Conservation (phyloP, 345 rosid species). For the Brassica nigra region DNA sequence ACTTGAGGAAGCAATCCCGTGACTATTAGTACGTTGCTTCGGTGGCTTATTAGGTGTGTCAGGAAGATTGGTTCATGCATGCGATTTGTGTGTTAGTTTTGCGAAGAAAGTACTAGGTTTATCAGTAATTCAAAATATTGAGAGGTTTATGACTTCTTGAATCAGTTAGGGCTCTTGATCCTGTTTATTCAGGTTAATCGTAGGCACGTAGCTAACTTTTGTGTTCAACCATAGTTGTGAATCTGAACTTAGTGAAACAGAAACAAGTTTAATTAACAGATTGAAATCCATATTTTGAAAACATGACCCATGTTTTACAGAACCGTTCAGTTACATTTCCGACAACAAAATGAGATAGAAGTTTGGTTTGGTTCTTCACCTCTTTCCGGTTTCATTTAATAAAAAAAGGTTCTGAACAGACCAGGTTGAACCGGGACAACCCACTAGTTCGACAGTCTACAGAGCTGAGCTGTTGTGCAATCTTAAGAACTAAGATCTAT, state of each 20-base stretch:
- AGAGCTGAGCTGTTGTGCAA: not conserved
- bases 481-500: conserved; percentile 14
- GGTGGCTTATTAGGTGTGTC: not conserved
- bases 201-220: not conserved
- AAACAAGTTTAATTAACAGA: conserved; percentile 9
- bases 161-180: not conserved
- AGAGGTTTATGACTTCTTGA: not conserved
- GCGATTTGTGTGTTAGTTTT: not conserved
- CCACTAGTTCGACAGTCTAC: not conserved
- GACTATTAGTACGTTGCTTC: not conserved
- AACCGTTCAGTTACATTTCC: not conserved
- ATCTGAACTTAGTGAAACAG: conserved; percentile 7
- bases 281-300: not conserved
- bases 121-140: not conserved
- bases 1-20: not conserved
- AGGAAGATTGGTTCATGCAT: not conserved
- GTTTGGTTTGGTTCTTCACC: conserved; percentile 6
- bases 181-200: not conserved
- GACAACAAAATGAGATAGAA: not conserved
- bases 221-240: conserved; percentile 9
- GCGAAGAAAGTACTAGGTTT: not conserved
- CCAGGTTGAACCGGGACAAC: conserved; percentile 15
- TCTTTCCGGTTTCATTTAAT: not conserved
- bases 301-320: not conserved
- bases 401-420: not conserved